Percentiles rank a stretch among this genome's conserved stretches.
These are phyloP conservation scores for Solioccasus polychromus DNA, from an alignment of 768 basidiomycete genomes.

Conservation along the genomic window DNA sequence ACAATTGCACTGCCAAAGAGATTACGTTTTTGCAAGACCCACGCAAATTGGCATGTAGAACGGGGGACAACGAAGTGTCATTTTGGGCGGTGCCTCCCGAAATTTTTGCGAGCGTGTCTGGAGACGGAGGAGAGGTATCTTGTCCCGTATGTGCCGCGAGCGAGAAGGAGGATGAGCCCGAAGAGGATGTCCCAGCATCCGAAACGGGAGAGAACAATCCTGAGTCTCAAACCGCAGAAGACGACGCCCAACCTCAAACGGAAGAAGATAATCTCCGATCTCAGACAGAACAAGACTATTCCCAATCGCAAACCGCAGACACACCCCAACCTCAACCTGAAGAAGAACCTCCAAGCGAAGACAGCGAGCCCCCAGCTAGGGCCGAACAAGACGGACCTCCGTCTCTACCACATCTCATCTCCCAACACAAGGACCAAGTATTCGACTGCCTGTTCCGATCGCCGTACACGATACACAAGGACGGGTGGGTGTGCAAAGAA, in stretches of 20 bases:
- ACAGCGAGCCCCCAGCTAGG: too few relatives aligned
- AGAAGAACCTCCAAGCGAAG: too few relatives aligned
- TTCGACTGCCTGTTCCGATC: conserved; percentile 7
- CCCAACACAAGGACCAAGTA: not conserved
- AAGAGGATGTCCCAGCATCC: not conserved
- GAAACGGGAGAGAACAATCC: not conserved
- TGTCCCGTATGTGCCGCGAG: not conserved
- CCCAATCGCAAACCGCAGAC: too few relatives aligned
- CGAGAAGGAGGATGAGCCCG: too few relatives aligned
- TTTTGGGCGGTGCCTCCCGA: conserved; percentile 2
- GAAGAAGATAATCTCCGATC: too few relatives aligned
- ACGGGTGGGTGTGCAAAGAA: conserved; percentile 12
- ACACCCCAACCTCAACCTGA: too few relatives aligned
- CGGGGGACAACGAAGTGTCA: not conserved
- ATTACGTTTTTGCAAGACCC: conserved; percentile 6
- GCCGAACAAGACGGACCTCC: not conserved
- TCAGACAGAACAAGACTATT: too few relatives aligned
- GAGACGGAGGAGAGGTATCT: not conserved
- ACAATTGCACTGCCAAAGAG: not conserved
- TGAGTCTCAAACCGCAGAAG: too few relatives aligned
- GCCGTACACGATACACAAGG: conserved; percentile 2
- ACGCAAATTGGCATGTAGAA: conserved; percentile 1
- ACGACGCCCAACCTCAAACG: too few relatives aligned
- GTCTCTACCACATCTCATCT: conserved; percentile 2
- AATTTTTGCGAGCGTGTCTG: not conserved